phyloP scores from a whole-genome alignment of 306 rosid genomes.

The Medicago ruthenica region DNA sequence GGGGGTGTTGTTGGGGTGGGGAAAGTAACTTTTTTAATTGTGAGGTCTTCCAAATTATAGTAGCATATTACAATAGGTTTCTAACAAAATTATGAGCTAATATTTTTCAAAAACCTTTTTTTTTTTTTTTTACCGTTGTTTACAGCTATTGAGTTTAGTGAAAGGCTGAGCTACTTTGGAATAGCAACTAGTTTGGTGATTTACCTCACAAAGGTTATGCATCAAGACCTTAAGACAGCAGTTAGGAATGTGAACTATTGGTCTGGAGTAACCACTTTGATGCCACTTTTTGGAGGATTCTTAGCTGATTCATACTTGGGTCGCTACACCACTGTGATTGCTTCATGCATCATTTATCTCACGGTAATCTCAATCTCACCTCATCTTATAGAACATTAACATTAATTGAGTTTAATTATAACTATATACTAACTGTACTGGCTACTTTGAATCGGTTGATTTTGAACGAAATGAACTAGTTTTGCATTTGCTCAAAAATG shows the following conservation, averaged over 20 bases:
- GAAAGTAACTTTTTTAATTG: no score
- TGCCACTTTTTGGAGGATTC: conserved; percentile 91
- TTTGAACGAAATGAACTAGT: no score
- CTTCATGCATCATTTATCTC: conserved; percentile 69
- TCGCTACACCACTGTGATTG: conserved; percentile 71
- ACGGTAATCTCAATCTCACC: conserved; percentile 52
- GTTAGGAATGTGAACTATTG: conserved; percentile 84
- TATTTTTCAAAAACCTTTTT: no score
- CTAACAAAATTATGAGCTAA: no score
- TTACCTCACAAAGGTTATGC: conserved; percentile 78
- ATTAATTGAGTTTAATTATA: neutral
- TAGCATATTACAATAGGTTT: no score
- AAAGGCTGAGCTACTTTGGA: conserved; percentile 91
- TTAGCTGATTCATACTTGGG: conserved; percentile 92
- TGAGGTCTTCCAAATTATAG: no score
- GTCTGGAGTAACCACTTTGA: conserved; percentile 92
- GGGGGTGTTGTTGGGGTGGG: no score
- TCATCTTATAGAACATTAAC: neutral
- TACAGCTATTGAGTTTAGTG: conserved; percentile 95
- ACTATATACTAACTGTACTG: no score
- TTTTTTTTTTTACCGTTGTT: neutral
- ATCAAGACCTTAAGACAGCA: conserved; percentile 80
- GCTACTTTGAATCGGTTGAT: no score
- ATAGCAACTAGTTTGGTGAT: conserved; percentile 77
- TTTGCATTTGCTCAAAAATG: no score